Evolutionary conservation across 257 asterid species (phyloP), one percentile per base, ranked within the genome.

Genomic region (Gentiana straminea): DNA sequence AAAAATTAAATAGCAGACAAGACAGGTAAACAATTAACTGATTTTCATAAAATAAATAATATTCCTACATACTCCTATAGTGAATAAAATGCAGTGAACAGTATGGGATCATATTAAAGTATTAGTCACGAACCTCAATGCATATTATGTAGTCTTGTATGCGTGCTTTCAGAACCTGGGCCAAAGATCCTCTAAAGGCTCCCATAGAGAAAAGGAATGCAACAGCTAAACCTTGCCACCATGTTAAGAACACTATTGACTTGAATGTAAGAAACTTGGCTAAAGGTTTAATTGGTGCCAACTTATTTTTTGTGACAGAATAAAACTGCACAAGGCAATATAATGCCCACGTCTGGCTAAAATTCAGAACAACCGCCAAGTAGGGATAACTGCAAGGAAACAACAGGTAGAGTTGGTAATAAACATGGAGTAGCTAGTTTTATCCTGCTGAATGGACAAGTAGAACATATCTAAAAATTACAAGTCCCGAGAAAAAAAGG

Each of bases 211-310:
- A 79, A 54, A 92, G 94, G 68, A 87, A 91, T 13, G 98, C 97
- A 70, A 91, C 89, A 43, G 81, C 89, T 55, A 87, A 57, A 54
- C 98, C 98, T 87, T 91, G 97, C 98, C 97, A 91, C 98, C 98
- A 91, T 33, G 98, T 91, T 72, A 87, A 65, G 79, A 91, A 91
- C 54, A 91, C 92, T 64, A 91, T 88, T 1, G 94, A 92, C 86
- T 92, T 92, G 75, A 88, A 83, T 12, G 94, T 84, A 84, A 92
- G 72, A 75, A 92, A 92, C 77, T 88, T 92, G 64, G 97, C 97
- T 88, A 88, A 78, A 4, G 98, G 98, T 71, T 83, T 92, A 59
- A 88, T 88, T 44, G 94, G 94, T 12, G 89, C 95, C 84, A 92
- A 72, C 72, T 85, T 85, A 63, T 79, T 74, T 78, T 81, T 92